Base-by-base conservation (phyloP, 1,139 yeast species). In the Komagataea norvegica region DNA sequence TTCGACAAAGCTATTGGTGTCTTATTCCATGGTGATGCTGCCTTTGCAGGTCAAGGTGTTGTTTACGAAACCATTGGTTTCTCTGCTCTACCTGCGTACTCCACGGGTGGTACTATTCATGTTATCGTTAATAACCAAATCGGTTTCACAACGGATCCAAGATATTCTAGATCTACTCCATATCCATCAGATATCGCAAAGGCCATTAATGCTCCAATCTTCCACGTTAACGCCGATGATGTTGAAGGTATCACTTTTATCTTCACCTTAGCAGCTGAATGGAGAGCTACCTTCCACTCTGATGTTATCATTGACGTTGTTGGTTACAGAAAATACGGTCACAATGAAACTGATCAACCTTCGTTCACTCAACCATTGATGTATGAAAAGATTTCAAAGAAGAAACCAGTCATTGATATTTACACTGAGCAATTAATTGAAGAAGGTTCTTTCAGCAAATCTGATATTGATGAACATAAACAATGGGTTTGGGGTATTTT, bases 281-380 rank as follows among this genome's bases (percentile, higher is more conserved):
- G 96, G 95, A 83, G 98, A 71, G 87, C 94, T 37, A 80, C 86
- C 46, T 91, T 84, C 88, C 91, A 89, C 70, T 76, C 94, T 42
- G 98, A 93, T 61, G 96, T 88, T 45, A 86, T 91, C 55, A 81
- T 91, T 57, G 99, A 91, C 65, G 83, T 93, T 58, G 96, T 91
- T 58, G 95, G 98, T 65, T 91, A 93, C 85, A 80, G 99, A 72
- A 89, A 89, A 68, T 79, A 91, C 62, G 99, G 99, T 64, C 99
- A 91, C 74, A 91, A 91, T 64, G 99, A 91, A 74, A 91, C 97
- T 52, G 99, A 91, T 69, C 98, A 91, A 72, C 98, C 99, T 43
- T 72, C 95, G 33, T 91, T 91, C 77, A 91, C 99, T 32, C 99
- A 91, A 68, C 99, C 99, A 36, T 68, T 88, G 56, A 91, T 91